These are phyloP conservation scores for Oenanthe javanica DNA, from an alignment of 140 eudicot species.

Conservation along the genomic window DNA sequence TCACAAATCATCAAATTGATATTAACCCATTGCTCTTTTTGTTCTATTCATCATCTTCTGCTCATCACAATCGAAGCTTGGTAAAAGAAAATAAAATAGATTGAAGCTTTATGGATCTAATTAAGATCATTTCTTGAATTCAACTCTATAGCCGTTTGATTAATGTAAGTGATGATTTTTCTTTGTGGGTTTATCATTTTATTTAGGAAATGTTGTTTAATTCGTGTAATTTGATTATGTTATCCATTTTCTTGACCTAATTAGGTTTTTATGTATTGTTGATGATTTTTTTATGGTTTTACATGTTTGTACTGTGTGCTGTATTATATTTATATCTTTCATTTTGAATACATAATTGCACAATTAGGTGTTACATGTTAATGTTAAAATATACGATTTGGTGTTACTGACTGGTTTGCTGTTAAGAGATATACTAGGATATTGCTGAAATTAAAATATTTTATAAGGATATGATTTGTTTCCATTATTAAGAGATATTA, in stretches of 20 bases:
- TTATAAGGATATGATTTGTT: too few species aligned
- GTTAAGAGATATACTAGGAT: too few species aligned
- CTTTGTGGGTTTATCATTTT: not conserved
- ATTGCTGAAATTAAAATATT: too few species aligned
- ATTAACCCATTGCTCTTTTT: not conserved
- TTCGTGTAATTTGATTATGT: not conserved
- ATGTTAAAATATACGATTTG: not conserved
- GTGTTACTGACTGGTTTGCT: not conserved
- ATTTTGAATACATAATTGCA: not conserved
- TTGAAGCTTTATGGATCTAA: slow-evolving; percentile 1
- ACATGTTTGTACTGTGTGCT: not conserved
- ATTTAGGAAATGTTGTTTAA: not conserved
- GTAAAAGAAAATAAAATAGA: not conserved
- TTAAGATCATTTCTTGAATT: not conserved
- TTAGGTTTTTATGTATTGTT: not conserved
- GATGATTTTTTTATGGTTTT: not conserved
- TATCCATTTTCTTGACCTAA: not conserved
- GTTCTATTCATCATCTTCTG: not conserved
- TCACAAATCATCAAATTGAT: not conserved
- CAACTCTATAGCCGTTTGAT: not conserved
- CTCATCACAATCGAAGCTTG: not conserved
- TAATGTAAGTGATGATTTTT: not conserved
- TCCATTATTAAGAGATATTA: too few species aligned
- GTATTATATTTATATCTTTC: not conserved
- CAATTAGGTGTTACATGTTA: not conserved